Evolutionary conservation across 768 basidiomycete species (phyloP).

Genomic region (Krasilnikovozyma curviuscula): DNA sequence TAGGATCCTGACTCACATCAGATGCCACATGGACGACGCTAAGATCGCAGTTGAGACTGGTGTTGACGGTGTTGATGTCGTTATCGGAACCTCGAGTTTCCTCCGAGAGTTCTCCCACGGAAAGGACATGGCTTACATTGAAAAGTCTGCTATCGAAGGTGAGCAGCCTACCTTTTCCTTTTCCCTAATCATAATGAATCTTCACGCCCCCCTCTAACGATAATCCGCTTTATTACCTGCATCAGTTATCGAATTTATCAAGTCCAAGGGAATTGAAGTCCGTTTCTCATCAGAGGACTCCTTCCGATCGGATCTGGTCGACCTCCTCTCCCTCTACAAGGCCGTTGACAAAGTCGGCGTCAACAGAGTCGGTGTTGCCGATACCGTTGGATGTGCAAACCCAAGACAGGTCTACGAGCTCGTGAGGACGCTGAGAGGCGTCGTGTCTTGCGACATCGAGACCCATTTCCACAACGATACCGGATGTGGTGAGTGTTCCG

Average conservation of each 20-base stretch:
- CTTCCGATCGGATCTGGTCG: constrained; percentile 98
- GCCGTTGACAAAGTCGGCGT: constrained; percentile 99
- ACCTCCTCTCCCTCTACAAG: constrained; percentile 94
- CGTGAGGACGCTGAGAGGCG: constrained; percentile 83
- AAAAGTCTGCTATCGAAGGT: constrained; percentile 35
- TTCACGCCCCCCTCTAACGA: neutral
- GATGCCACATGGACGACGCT: constrained; percentile 99
- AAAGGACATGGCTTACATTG: constrained; percentile 99
- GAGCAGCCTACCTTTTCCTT: neutral
- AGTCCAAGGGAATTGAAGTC: constrained; percentile 98
- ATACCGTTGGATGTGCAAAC: constrained; percentile 98
- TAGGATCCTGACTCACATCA: constrained; percentile 96
- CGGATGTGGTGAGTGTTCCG: constrained; percentile 48
- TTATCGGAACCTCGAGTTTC: constrained; percentile 98
- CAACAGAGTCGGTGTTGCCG: constrained; percentile 94
- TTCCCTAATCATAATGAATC: neutral
- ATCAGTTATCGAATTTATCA: constrained; percentile 90
- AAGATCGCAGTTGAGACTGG: constrained; percentile 95
- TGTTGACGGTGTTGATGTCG: constrained; percentile 96
- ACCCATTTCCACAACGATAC: constrained; percentile 97
- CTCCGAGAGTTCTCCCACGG: constrained; percentile 98
- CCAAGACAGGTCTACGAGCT: constrained; percentile 97
- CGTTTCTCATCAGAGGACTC: constrained; percentile 99
- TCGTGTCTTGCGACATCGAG: constrained; percentile 94
- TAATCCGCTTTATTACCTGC: neutral